Percentiles rank a stretch among this genome's conserved stretches.
Conservation (phyloP, 768 basidiomycete genomes). For the Imleria badia region DNA sequence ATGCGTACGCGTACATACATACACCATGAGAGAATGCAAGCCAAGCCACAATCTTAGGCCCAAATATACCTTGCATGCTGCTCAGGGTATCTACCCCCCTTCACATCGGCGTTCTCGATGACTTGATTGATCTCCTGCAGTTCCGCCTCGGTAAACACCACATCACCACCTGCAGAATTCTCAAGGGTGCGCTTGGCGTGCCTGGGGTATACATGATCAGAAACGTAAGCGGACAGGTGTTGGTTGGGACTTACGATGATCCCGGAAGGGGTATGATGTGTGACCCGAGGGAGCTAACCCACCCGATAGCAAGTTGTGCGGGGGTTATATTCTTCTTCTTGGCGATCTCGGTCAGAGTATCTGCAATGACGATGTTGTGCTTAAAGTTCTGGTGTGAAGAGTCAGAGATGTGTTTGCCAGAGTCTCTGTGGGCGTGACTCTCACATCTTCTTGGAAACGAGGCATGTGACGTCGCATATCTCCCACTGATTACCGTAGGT, state of each 20-base stretch:
- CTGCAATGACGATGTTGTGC: constrained; percentile 45
- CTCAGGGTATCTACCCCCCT: constrained; percentile 41
- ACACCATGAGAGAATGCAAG: too few relatives aligned
- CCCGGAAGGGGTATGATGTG: constrained; percentile 54
- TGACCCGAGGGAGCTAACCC: constrained; percentile 40
- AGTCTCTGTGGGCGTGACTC: not conserved
- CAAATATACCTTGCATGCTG: constrained; percentile 28
- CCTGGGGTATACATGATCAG: constrained; percentile 11
- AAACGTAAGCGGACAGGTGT: not conserved
- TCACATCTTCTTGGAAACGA: constrained; percentile 44
- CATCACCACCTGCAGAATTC: constrained; percentile 43
- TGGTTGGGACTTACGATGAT: constrained; percentile 35
- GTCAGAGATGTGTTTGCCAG: not conserved
- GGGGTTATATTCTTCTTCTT: constrained; percentile 42
- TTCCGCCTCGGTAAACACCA: constrained; percentile 42
- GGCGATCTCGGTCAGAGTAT: constrained; percentile 41
- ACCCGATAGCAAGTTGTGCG: constrained; percentile 44
- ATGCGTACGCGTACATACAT: too few relatives aligned
- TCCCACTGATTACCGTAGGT: constrained; percentile 31
- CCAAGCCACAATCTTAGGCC: too few relatives aligned
- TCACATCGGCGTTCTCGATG: constrained; percentile 35
- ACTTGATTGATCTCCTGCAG: constrained; percentile 39
- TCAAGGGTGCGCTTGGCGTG: constrained; percentile 43
- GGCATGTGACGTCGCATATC: constrained; percentile 40
- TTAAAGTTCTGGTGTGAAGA: constrained; percentile 33